Evolutionary conservation across 202 grass and related monocot genomes (phyloP).

Genomic region (Panicum virgatum): DNA sequence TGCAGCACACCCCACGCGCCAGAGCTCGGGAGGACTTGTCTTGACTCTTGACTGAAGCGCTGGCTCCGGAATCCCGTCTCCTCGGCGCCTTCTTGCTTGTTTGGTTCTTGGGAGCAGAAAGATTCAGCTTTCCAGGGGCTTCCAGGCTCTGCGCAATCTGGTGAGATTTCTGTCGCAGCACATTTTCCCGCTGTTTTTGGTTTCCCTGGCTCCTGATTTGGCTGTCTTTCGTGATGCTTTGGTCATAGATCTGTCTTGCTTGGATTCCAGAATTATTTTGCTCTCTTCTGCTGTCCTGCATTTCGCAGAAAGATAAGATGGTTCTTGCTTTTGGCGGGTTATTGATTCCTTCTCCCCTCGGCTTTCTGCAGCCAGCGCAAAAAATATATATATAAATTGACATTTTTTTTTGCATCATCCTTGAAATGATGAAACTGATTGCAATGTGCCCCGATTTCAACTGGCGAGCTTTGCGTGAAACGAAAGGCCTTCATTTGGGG

Average conservation of each 20-base stretch:
- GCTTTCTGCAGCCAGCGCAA: conserved; percentile 7
- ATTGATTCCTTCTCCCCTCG: conserved; percentile 11
- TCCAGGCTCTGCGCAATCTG: conserved; percentile 11
- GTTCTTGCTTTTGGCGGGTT: conserved; percentile 22
- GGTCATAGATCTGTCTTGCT: conserved; percentile 25
- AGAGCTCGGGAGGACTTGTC: not conserved
- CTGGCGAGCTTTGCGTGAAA: conserved; percentile 14
- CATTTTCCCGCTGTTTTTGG: not conserved
- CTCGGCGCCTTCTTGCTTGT: conserved; percentile 28
- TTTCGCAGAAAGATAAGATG: conserved; percentile 36
- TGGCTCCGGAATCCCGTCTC: not conserved
- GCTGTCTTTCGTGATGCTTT: not conserved
- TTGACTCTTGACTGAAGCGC: not conserved
- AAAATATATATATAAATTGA: not conserved
- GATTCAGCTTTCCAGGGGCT: conserved; percentile 22
- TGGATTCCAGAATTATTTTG: not conserved
- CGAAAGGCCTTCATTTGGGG: conserved; percentile 1
- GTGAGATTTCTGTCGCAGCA: conserved; percentile 33
- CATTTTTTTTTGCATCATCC: not conserved
- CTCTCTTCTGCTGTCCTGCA: conserved; percentile 9
- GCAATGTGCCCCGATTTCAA: not conserved
- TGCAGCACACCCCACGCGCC: not conserved
- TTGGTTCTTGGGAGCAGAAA: conserved; percentile 12
- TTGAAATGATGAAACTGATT: conserved; percentile 9
- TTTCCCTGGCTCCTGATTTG: not conserved